Percentiles rank a stretch among this genome's conserved stretches.
These are phyloP conservation scores for Heimioporus retisporus DNA, from an alignment of 1,284 basidiomycete species.

Conservation along the genomic window DNA sequence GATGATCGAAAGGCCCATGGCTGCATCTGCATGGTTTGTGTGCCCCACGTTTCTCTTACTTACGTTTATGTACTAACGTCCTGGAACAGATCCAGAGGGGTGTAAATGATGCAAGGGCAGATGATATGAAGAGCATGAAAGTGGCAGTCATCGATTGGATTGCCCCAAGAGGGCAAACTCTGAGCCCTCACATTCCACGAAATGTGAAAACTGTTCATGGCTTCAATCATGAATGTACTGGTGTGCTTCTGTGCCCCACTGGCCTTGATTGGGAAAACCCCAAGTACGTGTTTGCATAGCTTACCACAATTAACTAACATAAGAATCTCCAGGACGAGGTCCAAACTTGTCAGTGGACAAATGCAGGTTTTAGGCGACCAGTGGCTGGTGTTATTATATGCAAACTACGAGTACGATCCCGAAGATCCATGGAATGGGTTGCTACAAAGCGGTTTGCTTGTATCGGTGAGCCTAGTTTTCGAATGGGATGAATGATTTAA, in stretches of 20 bases:
- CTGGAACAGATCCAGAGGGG: conserved; percentile 23
- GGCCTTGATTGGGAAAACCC: not conserved
- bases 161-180: not conserved
- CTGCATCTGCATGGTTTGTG: too few species aligned
- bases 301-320: too few species aligned
- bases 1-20: too few species aligned
- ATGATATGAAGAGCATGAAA: conserved; percentile 21
- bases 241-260: not conserved
- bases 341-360: not conserved
- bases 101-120: conserved; percentile 14
- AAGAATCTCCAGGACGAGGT: not conserved
- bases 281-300: not conserved
- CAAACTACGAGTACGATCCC: too few species aligned
- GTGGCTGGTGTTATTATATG: too few species aligned
- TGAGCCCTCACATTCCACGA: not conserved
- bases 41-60: too few species aligned
- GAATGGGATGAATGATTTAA: too few species aligned
- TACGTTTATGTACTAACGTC: not conserved
- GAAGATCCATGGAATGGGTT: too few species aligned
- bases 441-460: too few species aligned
- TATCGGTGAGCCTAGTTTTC: too few species aligned
- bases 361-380: too few species aligned
- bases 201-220: not conserved
- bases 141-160: not conserved
- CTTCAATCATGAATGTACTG: not conserved